Base-by-base conservation (phyloP, 225 moss, liverwort and hornwort genomes). In the Sphagnum tenellum region DNA sequence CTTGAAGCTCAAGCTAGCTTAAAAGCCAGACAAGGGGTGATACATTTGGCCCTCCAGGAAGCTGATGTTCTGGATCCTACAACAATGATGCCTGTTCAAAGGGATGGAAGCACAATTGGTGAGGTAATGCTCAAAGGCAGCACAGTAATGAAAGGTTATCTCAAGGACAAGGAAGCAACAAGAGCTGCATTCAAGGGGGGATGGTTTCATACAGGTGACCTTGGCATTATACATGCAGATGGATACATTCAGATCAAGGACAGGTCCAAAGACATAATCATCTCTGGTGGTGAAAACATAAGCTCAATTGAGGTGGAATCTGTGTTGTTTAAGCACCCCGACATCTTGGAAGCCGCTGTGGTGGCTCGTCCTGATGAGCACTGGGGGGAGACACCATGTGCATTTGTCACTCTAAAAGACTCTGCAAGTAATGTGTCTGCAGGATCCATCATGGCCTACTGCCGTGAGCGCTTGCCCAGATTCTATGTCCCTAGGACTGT, bases 131-230 rank as follows among this genome's bases (percentile, higher is more conserved):
- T 77, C 2, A 82, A 81, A 3, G 90, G 93, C 44, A 78, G 82
- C 72, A 79, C 77, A 3, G 64, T 90, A 47, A 90, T 94, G 90
- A 94, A 90, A 59, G 93, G 90, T 12, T 90, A 90, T 70, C 69
- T 86, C 53, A 89, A 86, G 64, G 83, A 90, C 60, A 73, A 75
- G 52, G 72, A 74, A 45, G 82, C 86, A 10, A 86, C 86, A 44
- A 49, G 68, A 59, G 63, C 62, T 45, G 90, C 88, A 3, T 94
- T 94, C n/a, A 59, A 68, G 50, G 80, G 84, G 14, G 93, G 90
- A 3, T 94, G 93, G 90, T 85, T 86, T 72, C 93, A 93, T 66
- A 88, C 93, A 9, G 92, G 93, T 9, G 93, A 93, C 74, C 57
- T 93, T 4, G 93, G 70, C 8, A 90, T 90, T 2, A 78, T 88